Evolutionary conservation across 306 rosid genomes (phyloP), one percentile per base, ranked within the genome.

Genomic region (Fragaria nilgerrensis): DNA sequence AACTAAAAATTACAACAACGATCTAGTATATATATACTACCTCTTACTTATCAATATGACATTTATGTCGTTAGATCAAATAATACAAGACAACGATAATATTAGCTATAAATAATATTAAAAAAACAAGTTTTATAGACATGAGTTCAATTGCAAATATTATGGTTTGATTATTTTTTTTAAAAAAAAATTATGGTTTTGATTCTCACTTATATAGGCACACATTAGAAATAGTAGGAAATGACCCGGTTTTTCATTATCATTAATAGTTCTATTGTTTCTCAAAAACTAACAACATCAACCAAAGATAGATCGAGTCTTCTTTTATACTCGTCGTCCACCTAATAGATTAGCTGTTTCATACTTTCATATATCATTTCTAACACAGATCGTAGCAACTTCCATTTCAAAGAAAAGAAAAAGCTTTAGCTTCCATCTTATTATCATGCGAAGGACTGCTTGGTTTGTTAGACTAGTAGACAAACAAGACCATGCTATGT

Each of bases 291-390:
- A 37, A 16, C 70, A 32, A 63, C 4, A 27, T 32, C n/a, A 20
- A 73, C 48, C 81, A n/a, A 77, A 17, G 69, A 32, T 32, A 7
- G 43, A 78, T 48, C 66, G 75, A 77, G 15, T 52, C 44, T 58
- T n/a, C 34, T 19, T 41, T 2, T 1, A 19, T 61, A 74, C 73
- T 29, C 45, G 64, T 67, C 56, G 69, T 34, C 72, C 72, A 73
- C 68, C 78, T 71, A 61, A 63, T 69, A 55, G 77, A 7, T 76
- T 78, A 81, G 77, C 77, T 76, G 84, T 32, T 32, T 32, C 36
- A 32, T 32, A 32, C 36, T 73, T 81, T 55, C 68, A 32, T 39
- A 49, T 27, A 37, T 73, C 67, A 72, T 9, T 36, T 22, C 13
- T 3, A 56, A 22, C 61, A 7, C 3, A 56, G 22, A 22, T 52